phyloP scores from a whole-genome alignment of 1,284 basidiomycete species.

The Moesziomyces aphidis region DNA sequence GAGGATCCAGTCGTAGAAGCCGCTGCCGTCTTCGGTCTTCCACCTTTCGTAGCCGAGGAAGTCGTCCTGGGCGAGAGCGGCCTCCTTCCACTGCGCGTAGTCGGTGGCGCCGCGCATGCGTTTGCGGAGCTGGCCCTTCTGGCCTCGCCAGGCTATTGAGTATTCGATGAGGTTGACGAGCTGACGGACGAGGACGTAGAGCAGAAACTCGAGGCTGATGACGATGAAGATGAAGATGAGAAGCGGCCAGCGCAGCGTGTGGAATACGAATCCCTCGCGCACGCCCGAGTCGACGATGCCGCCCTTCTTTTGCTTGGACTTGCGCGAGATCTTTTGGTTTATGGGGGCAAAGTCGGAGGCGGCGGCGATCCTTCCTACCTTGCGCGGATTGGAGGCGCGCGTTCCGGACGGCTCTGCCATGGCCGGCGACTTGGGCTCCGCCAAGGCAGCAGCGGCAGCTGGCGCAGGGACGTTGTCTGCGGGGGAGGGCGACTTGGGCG shows the following conservation, averaged over 20 bases:
- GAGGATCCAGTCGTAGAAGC: conserved; percentile 66
- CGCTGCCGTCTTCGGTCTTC: conserved; percentile 61
- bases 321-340: conserved; percentile 48
- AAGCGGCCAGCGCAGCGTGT: conserved; percentile 60
- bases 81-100: conserved; percentile 84
- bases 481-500: conserved; percentile 27
- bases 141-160: conserved; percentile 78
- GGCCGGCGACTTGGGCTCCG: conserved; percentile 25
- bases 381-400: conserved; percentile 44
- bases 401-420: conserved; percentile 33
- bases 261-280: conserved; percentile 62
- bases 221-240: conserved; percentile 82
- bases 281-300: conserved; percentile 49
- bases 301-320: conserved; percentile 18
- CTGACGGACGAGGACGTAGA: conserved; percentile 86
- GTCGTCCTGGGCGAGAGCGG: conserved; percentile 82
- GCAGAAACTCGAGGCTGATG: conserved; percentile 85
- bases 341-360: conserved; percentile 67
- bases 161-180: conserved; percentile 73
- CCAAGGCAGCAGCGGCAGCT: conserved; percentile 6
- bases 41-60: conserved; percentile 59
- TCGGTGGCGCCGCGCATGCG: conserved; percentile 79
- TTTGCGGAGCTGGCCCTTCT: conserved; percentile 81
- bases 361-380: conserved; percentile 56
- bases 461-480: conserved; percentile 15